Evolutionary conservation across 139 green algal genomes (phyloP), one percentile per base, ranked within the genome.

Genomic region (Zygnema circumcarinatum): DNA sequence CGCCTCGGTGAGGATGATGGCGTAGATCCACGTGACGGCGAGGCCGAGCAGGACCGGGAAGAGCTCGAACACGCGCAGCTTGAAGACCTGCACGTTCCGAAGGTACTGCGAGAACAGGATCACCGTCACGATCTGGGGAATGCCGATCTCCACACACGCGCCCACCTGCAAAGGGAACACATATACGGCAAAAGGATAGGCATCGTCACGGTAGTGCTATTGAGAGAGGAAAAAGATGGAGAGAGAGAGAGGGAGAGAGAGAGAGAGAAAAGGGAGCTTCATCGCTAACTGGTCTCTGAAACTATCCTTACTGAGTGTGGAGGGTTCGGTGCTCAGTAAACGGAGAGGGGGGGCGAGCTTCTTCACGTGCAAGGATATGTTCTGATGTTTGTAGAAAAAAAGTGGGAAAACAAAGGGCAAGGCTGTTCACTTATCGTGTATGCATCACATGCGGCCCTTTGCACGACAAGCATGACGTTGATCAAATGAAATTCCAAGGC

Each of bases 31-130:
- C 69, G 69, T 78, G 69, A 78, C 11, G 7, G 16, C 36, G 35
- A 78, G 69, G 69, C 69, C 69, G 7, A 78, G 69, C 35, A 78
- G 69, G 35, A 78, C 7, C 69, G 69, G 69, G 36, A 78, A 78
- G 7, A 78, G 69, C 69, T 78, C 35, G 69, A 78, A 78, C 11
- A 78, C 11, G 7, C 69, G 69, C 7, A 52, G 36, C 36, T 41
- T 41, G 69, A 78, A 78, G 3, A 78, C 11, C 7, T 40, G 16
- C 7, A 78, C 69, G 16, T 78, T 78, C 11, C 36, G 35, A 41
- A 78, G 69, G 69, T 78, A 78, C 11, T 78, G 69, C 7, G 69
- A 78, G 16, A 78, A 78, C 69, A 78, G 69, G 69, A 78, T 41
- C 7, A 78, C 69, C 7, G 69, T 78, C 16, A 78, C 69, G 16